phyloP scores from a whole-genome alignment of 2,329 filamentous ascomycete species.

The Neoascochyta sp. region DNA sequence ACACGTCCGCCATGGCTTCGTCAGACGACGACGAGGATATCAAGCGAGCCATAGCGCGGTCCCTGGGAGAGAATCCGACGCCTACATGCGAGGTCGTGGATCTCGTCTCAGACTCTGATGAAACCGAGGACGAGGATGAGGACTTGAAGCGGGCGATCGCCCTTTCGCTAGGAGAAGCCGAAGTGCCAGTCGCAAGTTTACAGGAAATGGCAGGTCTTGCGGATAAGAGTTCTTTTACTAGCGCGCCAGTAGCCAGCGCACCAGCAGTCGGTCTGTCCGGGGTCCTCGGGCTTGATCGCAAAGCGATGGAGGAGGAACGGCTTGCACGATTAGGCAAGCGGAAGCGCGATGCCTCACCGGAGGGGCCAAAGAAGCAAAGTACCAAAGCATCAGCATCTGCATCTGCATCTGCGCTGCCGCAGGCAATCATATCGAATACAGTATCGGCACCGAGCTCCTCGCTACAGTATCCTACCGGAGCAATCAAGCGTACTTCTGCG shows the following conservation, averaged over 20 bases:
- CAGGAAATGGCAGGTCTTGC: no score
- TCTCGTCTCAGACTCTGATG: conserved; percentile 16
- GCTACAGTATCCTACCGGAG: conserved; percentile 55
- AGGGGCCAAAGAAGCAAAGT: conserved; percentile 24
- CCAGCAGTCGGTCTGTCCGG: conserved; percentile 18
- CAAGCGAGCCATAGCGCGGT: conserved; percentile 27
- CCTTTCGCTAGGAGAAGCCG: conserved; percentile 20
- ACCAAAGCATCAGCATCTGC: conserved; percentile 1
- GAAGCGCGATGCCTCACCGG: conserved; percentile 55
- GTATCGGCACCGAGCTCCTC: no score
- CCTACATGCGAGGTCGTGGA: conserved; percentile 9
- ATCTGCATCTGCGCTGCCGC: not conserved
- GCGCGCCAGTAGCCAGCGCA: no score
- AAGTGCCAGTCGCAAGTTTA: no score
- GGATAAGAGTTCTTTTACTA: no score
- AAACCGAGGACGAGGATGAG: conserved; percentile 18
- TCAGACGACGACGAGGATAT: conserved; percentile 31
- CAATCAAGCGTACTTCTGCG: conserved; percentile 79
- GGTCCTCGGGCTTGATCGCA: conserved; percentile 63
- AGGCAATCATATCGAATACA: not conserved
- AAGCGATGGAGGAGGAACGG: conserved; percentile 81
- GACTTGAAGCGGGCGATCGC: conserved; percentile 27
- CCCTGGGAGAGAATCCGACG: conserved; percentile 20
- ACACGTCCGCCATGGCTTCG: conserved; percentile 16
- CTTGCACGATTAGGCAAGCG: conserved; percentile 61